A percentile compares a stretch with the other conserved stretches of the same genome.
Conservation (phyloP, 495 filamentous ascomycete genomes). For the Jackrogersella minutella region DNA sequence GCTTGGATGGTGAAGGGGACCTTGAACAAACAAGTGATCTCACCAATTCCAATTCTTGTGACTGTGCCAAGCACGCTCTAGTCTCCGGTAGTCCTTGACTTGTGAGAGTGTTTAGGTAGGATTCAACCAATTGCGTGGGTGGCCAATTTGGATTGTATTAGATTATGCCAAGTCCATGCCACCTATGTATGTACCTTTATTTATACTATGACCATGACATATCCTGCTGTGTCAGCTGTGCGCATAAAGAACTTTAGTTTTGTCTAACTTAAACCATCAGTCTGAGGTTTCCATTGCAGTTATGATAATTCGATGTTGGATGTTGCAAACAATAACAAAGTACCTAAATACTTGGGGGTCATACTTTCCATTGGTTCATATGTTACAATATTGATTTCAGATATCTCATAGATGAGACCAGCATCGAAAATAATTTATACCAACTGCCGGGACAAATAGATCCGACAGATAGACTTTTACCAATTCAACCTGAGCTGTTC, state of each 20-base stretch:
- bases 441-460: too few species aligned
- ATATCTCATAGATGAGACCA: too few species aligned
- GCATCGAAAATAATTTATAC: too few species aligned
- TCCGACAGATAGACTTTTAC: too few species aligned
- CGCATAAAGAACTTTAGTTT: neutral
- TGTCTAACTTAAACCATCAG: neutral
- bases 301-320: neutral
- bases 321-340: neutral
- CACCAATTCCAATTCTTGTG: neutral
- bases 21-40: neutral
- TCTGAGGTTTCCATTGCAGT: neutral
- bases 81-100: neutral
- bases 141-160: neutral
- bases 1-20: neutral
- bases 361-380: too few species aligned
- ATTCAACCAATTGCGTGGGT: neutral
- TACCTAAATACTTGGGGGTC: too few species aligned
- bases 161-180: neutral
- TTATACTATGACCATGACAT: neutral
- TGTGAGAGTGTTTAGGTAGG: neutral
- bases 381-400: too few species aligned
- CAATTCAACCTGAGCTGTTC: neutral
- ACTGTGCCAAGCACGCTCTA: constrained; percentile 11
- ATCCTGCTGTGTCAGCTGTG: neutral
- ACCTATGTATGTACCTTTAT: neutral